Conservation (phyloP, 2,329 filamentous ascomycete species). For the Alternaria viburni region DNA sequence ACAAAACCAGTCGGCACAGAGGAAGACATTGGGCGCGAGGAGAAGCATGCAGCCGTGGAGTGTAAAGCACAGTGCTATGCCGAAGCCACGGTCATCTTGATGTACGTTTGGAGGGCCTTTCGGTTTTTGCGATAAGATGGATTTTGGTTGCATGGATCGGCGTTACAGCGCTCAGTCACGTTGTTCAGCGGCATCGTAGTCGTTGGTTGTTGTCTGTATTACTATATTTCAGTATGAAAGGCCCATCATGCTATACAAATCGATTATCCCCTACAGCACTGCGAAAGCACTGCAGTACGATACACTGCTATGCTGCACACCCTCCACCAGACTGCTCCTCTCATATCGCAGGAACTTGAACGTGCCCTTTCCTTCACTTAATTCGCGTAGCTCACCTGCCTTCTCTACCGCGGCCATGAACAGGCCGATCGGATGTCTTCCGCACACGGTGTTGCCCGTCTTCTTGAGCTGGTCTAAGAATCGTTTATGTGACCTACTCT, state of each 20-base stretch:
- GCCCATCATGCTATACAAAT: neutral
- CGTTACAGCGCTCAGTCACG: neutral
- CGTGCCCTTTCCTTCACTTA: slow-evolving; percentile 60
- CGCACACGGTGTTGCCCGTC: slow-evolving; percentile 92
- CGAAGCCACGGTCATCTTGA: slow-evolving; percentile 34
- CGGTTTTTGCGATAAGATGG: neutral
- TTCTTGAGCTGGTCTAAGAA: slow-evolving; percentile 73
- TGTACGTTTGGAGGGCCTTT: neutral
- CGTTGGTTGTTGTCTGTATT: neutral
- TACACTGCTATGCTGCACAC: slow-evolving; percentile 78
- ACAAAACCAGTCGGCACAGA: slow-evolving; percentile 37
- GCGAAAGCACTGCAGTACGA: slow-evolving; percentile 96
- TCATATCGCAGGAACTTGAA: slow-evolving; percentile 89
- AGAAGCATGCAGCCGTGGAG: slow-evolving; percentile 60
- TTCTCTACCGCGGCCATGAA: slow-evolving; percentile 86
- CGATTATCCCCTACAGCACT: slow-evolving; percentile 48
- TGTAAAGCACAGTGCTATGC: slow-evolving; percentile 43
- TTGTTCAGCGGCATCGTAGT: neutral
- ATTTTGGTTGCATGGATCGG: neutral
- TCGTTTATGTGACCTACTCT: slow-evolving; percentile 71
- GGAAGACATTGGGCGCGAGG: slow-evolving; percentile 59
- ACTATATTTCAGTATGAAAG: neutral
- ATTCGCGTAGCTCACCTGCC: slow-evolving; percentile 49
- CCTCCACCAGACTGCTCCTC: slow-evolving; percentile 76
- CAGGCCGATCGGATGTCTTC: slow-evolving; percentile 91